A percentile compares a stretch with the other conserved stretches of the same genome.
phyloP scores from a whole-genome alignment of 2,329 filamentous ascomycete genomes.

The Westerdykella sp. region DNA sequence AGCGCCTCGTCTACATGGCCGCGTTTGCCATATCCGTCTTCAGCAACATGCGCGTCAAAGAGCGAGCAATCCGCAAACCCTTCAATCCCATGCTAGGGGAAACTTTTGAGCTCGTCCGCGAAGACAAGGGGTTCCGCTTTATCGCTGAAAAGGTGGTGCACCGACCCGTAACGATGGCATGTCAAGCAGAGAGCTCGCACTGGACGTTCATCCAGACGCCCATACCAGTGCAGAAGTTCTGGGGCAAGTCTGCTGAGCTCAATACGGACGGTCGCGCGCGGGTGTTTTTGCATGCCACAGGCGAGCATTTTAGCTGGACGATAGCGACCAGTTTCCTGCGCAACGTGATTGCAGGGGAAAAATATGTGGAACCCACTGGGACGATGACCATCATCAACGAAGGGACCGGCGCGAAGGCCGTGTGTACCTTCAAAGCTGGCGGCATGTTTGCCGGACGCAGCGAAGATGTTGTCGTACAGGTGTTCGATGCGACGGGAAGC shows the following conservation, averaged over 20 bases:
- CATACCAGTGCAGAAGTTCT: slow-evolving; percentile 91
- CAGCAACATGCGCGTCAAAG: slow-evolving; percentile 74
- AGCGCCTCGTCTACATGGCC: slow-evolving; percentile 76
- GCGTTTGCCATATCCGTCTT: slow-evolving; percentile 89
- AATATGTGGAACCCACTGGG: slow-evolving; percentile 92
- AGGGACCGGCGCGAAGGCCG: slow-evolving; percentile 71
- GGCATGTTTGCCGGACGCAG: slow-evolving; percentile 95
- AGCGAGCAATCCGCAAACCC: slow-evolving; percentile 88
- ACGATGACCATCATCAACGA: slow-evolving; percentile 84
- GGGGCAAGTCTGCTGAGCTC: slow-evolving; percentile 94
- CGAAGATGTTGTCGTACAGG: slow-evolving; percentile 78
- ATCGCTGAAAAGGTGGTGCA: slow-evolving; percentile 95
- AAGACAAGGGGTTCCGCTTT: slow-evolving; percentile 81
- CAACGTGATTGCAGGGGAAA: slow-evolving; percentile 96
- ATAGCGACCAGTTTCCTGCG: slow-evolving; percentile 84
- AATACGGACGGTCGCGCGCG: slow-evolving; percentile 85
- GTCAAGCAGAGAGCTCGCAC: slow-evolving; percentile 77
- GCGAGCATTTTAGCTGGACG: slow-evolving; percentile 84
- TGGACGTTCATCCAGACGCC: slow-evolving; percentile 89
- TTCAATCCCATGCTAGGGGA: slow-evolving; percentile 97
- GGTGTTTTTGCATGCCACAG: slow-evolving; percentile 65
- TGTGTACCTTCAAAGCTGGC: slow-evolving; percentile 87
- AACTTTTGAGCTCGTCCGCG: slow-evolving; percentile 85
- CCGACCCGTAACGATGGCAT: slow-evolving; percentile 84
- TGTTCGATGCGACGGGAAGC: slow-evolving; percentile 60